Evolutionary conservation across 2,329 filamentous ascomycete genomes (phyloP), one percentile per base, ranked within the genome.

Genomic region (Fusarium sp.): DNA sequence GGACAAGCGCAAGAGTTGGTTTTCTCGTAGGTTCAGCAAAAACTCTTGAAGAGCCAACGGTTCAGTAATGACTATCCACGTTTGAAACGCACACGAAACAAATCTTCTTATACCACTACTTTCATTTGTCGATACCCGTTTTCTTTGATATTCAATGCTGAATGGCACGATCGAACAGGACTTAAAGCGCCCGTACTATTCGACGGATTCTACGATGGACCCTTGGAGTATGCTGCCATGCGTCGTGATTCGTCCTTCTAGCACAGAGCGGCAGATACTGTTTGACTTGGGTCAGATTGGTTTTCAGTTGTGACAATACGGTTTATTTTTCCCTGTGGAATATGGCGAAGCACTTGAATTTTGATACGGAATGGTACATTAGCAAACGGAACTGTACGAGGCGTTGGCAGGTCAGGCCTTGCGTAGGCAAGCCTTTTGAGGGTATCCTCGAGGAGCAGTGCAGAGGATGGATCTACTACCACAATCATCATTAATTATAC

Each of bases 1-100:
- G 18, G 92, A 95, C 68, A 97, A 97, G 87, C 88, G 93, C 73
- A 95, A 95, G 87, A 96, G 95, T 80, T 97, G 95, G 94, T 91
- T 98, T 78, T 90, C 93, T 79, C 90, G 91, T 76, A 88, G 91
- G 61, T 96, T 97, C 82, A 96, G 92, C 86, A 95, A 87, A 79
- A 82, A 83, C 39, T 54, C 75, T 44, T 78, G 51, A 76, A 57
- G 54, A 44, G 28, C 30, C 13, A 51, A 60, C 47, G 12, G 48
- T 44, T 58, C 35, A 35, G 33, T 60, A 62, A 62, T 48, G 48
- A 61, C 56, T 51, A 57, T 55, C 61, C 54, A 68, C 51, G 45
- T 51, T 58, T 58, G 56, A 61, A n/a, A 74, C 60, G 55, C 38
- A 60, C 42, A 61, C 54, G 55, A 58, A 69, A 65, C 61, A 38